Conservation (phyloP, 306 rosid species). For the Glycyrrhiza uralensis region DNA sequence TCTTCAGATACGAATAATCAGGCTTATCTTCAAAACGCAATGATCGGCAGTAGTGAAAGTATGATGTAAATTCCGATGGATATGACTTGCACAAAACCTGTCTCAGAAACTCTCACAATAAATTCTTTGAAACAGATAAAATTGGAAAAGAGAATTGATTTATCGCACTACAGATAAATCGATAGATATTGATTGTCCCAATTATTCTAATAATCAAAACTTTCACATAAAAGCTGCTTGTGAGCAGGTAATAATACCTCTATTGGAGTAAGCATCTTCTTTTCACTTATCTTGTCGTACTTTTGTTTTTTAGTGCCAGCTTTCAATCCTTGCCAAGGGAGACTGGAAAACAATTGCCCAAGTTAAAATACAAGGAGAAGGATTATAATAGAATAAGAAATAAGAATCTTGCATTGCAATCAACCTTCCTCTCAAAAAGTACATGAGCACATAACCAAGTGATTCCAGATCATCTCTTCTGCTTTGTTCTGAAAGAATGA, state of each 20-base stretch:
- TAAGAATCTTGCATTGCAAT: slow-evolving; percentile 11
- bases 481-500: slow-evolving; percentile 84
- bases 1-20: slow-evolving; percentile 89
- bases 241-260: slow-evolving; percentile 58
- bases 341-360: slow-evolving; percentile 54
- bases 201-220: background rate
- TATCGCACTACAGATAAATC: background rate
- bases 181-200: background rate
- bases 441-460: slow-evolving; percentile 96
- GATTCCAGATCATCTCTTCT: slow-evolving; percentile 99
- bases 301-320: slow-evolving; percentile 97
- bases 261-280: slow-evolving; percentile 92
- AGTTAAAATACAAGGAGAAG: slow-evolving; percentile 23
- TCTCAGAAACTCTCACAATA: slow-evolving; percentile 10
- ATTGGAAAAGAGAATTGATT: background rate
- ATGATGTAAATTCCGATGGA: slow-evolving; percentile 87
- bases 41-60: slow-evolving; percentile 89
- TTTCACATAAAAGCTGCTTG: slow-evolving; percentile 14
- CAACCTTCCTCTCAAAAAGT: slow-evolving; percentile 98
- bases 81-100: slow-evolving; percentile 86
- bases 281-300: slow-evolving; percentile 96
- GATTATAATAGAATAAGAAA: background rate
- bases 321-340: slow-evolving; percentile 98
- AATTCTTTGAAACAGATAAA: slow-evolving; percentile 19
- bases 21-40: slow-evolving; percentile 97